Conservation (phyloP, 1,139 yeast species). For the Lodderomyces oxycetoniae region DNA sequence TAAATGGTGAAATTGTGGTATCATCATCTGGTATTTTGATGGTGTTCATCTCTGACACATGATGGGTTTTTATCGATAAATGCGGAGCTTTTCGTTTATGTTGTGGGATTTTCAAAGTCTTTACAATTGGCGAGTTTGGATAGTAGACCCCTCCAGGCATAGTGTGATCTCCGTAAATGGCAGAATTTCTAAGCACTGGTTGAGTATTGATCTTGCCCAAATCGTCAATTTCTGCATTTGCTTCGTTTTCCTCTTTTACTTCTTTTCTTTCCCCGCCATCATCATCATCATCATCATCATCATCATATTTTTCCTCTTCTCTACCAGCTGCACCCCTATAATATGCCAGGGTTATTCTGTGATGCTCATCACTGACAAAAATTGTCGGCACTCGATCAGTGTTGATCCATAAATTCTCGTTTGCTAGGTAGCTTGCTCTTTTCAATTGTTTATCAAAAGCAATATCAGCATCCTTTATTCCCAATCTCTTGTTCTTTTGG, state of each 20-base stretch:
- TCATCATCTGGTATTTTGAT: conserved; percentile 6
- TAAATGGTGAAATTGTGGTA: conserved; percentile 7
- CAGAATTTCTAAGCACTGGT: conserved; percentile 6
- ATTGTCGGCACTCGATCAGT: conserved; percentile 8
- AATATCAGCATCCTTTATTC: conserved; percentile 25
- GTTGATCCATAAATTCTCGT: conserved; percentile 17
- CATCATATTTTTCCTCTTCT: too few relatives aligned
- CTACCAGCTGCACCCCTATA: too few relatives aligned
- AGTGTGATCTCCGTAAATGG: conserved; percentile 8
- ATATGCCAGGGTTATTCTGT: too few relatives aligned
- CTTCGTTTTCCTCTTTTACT: not conserved
- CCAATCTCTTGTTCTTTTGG: conserved; percentile 25
- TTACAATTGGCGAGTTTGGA: conserved; percentile 11
- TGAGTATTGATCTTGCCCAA: not conserved
- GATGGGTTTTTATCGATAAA: conserved; percentile 9
- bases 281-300: conserved; percentile 10
- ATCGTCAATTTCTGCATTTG: not conserved
- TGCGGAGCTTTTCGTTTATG: conserved; percentile 5
- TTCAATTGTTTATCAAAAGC: conserved; percentile 25
- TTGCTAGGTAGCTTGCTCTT: conserved; percentile 27
- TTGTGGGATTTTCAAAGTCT: conserved; percentile 4
- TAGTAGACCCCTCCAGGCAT: conserved; percentile 11
- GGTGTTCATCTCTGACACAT: too few relatives aligned
- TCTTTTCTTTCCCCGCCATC: conserved; percentile 9
- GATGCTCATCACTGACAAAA: conserved; percentile 10